These are phyloP conservation scores for Leccinum angustisporum DNA, from an alignment of 1,284 basidiomycete species.

Conservation along the genomic window DNA sequence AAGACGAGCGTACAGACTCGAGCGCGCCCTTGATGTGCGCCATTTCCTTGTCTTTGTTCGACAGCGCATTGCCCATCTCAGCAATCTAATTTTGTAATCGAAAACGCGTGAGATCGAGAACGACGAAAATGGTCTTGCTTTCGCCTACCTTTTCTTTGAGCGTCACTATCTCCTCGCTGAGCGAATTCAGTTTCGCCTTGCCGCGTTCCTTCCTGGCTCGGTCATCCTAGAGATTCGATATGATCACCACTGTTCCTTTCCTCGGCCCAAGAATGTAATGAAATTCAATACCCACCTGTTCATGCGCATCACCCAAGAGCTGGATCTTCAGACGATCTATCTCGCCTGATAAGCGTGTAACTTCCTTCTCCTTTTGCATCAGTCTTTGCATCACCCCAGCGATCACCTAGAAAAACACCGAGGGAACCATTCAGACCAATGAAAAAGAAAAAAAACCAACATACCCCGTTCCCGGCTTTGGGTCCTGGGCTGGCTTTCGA, in stretches of 20 bases:
- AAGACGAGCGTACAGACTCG: constrained; percentile 81
- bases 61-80: constrained; percentile 51
- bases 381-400: constrained; percentile 81
- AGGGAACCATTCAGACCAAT: constrained; percentile 1
- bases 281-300: constrained; percentile 48
- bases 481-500: constrained; percentile 42
- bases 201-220: constrained; percentile 77
- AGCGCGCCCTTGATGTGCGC: constrained; percentile 79
- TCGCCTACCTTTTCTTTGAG: constrained; percentile 63
- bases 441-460: constrained; percentile 7
- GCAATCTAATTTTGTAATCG: constrained; percentile 41
- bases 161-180: constrained; percentile 77
- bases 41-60: constrained; percentile 70
- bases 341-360: constrained; percentile 69
- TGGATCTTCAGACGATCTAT: constrained; percentile 62
- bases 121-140: not conserved
- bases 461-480: constrained; percentile 54
- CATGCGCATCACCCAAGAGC: constrained; percentile 54
- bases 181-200: constrained; percentile 66
- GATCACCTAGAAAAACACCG: constrained; percentile 48
- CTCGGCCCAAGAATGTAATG: constrained; percentile 5
- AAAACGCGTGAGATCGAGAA: constrained; percentile 3
- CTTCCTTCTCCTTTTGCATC: constrained; percentile 83
- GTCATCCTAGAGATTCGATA: constrained; percentile 58
- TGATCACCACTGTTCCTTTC: not conserved